These are phyloP conservation scores for Leavenworthia alabamica DNA, from an alignment of 345 rosid species.

Conservation along the genomic window DNA sequence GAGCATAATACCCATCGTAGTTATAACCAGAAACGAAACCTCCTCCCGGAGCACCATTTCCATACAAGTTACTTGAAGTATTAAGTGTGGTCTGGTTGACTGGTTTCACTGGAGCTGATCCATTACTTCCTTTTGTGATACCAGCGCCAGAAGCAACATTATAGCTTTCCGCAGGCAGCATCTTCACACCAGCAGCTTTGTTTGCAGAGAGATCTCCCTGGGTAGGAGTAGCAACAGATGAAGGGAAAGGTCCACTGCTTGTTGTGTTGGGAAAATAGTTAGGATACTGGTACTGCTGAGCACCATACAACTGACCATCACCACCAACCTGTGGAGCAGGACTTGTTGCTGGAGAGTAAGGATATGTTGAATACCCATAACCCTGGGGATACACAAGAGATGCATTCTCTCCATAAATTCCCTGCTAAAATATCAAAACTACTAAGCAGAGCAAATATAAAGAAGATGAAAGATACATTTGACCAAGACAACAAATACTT, in stretches of 20 bases:
- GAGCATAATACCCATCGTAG: no score
- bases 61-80: slow-evolving; percentile 40
- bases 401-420: not conserved
- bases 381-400: slow-evolving; percentile 42
- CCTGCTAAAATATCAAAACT: slow-evolving; percentile 30
- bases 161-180: slow-evolving; percentile 38
- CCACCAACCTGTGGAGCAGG: slow-evolving; percentile 63
- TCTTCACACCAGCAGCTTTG: slow-evolving; percentile 39
- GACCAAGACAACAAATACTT: no score
- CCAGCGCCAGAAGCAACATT: slow-evolving; percentile 35
- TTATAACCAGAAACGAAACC: slow-evolving; percentile 41
- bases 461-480: no score
- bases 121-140: slow-evolving; percentile 40
- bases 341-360: slow-evolving; percentile 62
- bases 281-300: slow-evolving; percentile 78
- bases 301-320: slow-evolving; percentile 65
- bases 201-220: slow-evolving; percentile 35
- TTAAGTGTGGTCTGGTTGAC: slow-evolving; percentile 36
- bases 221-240: slow-evolving; percentile 34
- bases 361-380: slow-evolving; percentile 23
- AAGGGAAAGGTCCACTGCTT: slow-evolving; percentile 37
- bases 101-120: slow-evolving; percentile 44
- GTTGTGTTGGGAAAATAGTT: slow-evolving; percentile 39
- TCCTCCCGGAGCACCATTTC: slow-evolving; percentile 38
- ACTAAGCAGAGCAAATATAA: not conserved